Percentiles rank a stretch among this genome's conserved stretches.
Conservation (phyloP, 2,329 filamentous ascomycete genomes). For the Calonectria honghensis region DNA sequence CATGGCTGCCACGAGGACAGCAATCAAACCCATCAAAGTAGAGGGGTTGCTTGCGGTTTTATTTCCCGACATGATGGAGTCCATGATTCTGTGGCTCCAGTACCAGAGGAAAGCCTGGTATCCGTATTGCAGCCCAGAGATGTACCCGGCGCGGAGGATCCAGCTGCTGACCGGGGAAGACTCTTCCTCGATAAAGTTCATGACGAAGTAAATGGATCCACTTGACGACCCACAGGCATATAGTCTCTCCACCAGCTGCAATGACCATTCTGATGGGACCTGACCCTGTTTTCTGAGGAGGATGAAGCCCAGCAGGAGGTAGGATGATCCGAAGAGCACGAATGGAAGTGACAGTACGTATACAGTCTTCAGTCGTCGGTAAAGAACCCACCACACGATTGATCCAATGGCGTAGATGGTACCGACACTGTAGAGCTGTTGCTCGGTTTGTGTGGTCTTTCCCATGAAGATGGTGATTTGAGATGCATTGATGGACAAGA, state of each 20-base stretch:
- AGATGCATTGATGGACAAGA: slow-evolving; percentile 7
- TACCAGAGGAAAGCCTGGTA: slow-evolving; percentile 14
- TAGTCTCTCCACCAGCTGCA: neutral
- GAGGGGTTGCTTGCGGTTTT: neutral
- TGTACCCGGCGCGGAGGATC: slow-evolving; percentile 14
- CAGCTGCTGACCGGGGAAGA: slow-evolving; percentile 5
- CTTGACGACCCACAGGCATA: slow-evolving; percentile 5
- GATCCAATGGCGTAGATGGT: neutral
- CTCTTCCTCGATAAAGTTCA: slow-evolving; percentile 16
- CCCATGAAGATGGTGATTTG: slow-evolving; percentile 5
- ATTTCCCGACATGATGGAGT: neutral
- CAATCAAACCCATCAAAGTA: neutral
- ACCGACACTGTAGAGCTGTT: neutral
- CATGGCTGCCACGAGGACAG: neutral
- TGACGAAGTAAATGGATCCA: neutral
- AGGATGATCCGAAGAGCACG: neutral
- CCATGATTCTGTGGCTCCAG: slow-evolving; percentile 4
- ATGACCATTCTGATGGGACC: neutral
- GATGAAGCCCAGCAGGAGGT: neutral
- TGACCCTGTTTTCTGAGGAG: neutral
- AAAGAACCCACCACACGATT: slow-evolving; percentile 5
- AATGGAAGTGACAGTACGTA: neutral
- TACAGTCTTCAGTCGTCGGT: neutral
- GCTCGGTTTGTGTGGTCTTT: neutral
- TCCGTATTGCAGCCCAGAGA: slow-evolving; percentile 8